Evolutionary conservation across 352 stramenopile genomes (phyloP).

Genomic region (Paralagenidium karlingii): DNA sequence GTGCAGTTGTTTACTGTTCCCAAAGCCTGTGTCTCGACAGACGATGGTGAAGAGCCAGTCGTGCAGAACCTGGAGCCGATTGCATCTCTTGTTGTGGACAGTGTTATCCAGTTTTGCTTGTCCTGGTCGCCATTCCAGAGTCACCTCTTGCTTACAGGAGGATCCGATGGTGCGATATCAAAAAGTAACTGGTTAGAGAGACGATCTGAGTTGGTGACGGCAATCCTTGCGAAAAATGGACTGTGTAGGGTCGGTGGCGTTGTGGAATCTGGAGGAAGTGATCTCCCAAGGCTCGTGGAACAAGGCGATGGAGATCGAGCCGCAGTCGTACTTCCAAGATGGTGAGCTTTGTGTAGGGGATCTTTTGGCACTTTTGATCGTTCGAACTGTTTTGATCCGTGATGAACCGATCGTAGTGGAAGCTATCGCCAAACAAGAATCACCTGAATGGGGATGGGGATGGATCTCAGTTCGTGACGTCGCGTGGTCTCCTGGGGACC

Average conservation of each 20-base stretch:
- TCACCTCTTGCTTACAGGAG: constrained; percentile 65
- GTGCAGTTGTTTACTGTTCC: constrained; percentile 60
- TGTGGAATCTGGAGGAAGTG: constrained; percentile 59
- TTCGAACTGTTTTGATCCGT: constrained; percentile 1
- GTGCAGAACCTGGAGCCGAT: constrained; percentile 39
- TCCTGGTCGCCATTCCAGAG: constrained; percentile 62
- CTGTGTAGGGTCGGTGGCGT: constrained; percentile 45
- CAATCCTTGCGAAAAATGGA: no score
- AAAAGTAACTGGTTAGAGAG: background rate
- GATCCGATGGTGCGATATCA: constrained; percentile 43
- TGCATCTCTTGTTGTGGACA: constrained; percentile 20
- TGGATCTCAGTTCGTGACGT: constrained; percentile 74
- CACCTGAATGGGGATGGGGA: constrained; percentile 70
- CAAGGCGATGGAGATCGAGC: constrained; percentile 24
- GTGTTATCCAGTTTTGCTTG: constrained; percentile 48
- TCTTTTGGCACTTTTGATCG: background rate
- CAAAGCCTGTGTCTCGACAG: background rate
- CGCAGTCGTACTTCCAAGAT: constrained; percentile 68
- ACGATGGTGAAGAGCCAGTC: constrained; percentile 2
- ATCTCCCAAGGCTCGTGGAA: no score
- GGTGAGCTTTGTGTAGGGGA: constrained; percentile 16
- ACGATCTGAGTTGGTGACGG: background rate
- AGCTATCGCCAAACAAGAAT: constrained; percentile 66
- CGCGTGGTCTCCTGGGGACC: constrained; percentile 69
- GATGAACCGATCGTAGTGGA: constrained; percentile 29